Base-by-base conservation (phyloP, 2,329 filamentous ascomycete species). In the Fusarium torulosum region DNA sequence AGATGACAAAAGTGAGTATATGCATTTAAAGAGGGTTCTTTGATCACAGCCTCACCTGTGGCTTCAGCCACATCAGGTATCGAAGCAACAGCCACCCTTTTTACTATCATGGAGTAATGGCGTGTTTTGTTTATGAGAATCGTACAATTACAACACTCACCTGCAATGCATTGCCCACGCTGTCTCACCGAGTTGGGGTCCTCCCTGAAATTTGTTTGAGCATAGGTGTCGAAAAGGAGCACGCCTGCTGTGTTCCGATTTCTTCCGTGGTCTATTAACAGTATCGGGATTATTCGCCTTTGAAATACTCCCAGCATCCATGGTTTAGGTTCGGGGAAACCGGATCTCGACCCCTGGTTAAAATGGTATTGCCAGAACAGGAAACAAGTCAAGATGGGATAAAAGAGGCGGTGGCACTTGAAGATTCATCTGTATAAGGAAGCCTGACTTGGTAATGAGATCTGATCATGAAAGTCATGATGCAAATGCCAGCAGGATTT, bases 121-220 rank as follows among this genome's bases (percentile, higher is more conserved):
- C 66, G 67, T 69, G 67, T 42, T 69, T 67, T 55, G n/a, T 44
- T 41, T 45, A 45, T 67, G 54, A 33, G 41, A 63, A 67, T 69
- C 67, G 59, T 70, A 61, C 67, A 69, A 70, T 69, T 67, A 7
- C 49, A 67, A 65, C 46, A 59, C 37, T 29, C 38, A 40, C 46
- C 38, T 41, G 61, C 25, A 64, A 64, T 55, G 59, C 53, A 37
- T 40, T 59, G 43, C 46, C 50, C 63, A 64, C 59, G 47, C 59
- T 49, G 58, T 70, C 53, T 66, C 46, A 46, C 53, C 56, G 62
- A 63, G 53, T 35, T 43, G 55, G 61, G 61, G 38, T 46, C 29
- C 46, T 59, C 37, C 47, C 40, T 47, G 57, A 19, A 45, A 53
- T 45, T 46, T 31, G 44, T 43, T 42, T 66, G 31, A 59, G 54